Conservation (phyloP, 345 rosid species). For the Gossypioides kirkii region DNA sequence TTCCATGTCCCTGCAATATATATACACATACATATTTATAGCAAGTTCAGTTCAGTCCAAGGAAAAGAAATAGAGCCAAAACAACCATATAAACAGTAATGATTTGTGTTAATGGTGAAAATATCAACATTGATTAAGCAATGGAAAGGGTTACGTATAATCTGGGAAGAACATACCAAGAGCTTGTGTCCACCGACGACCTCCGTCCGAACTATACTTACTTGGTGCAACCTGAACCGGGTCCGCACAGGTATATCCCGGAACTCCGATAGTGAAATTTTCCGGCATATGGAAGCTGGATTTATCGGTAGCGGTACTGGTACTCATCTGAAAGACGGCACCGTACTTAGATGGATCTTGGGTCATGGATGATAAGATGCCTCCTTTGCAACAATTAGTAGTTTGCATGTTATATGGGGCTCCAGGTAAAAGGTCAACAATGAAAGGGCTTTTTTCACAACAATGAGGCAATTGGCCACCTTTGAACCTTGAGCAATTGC, state of each 20-base stretch:
- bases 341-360: conserved; percentile 45
- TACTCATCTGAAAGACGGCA: conserved; percentile 46
- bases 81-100: neutral
- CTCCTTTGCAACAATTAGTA: conserved; percentile 75
- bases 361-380: conserved; percentile 52
- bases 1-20: conserved; percentile 63
- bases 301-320: conserved; percentile 23
- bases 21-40: neutral
- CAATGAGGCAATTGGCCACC: conserved; percentile 54
- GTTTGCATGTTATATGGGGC: conserved; percentile 46
- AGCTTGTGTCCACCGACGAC: conserved; percentile 82
- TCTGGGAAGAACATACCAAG: conserved; percentile 32
- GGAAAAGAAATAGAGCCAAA: neutral
- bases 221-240: conserved; percentile 39
- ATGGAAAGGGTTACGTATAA: neutral
- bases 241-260: conserved; percentile 62
- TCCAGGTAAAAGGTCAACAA: conserved; percentile 74
- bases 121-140: neutral
- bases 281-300: conserved; percentile 39
- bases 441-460: conserved; percentile 53
- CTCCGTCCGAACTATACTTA: conserved; percentile 35
- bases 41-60: neutral
- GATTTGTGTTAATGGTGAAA: neutral
- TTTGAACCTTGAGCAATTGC: conserved; percentile 59
- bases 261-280: conserved; percentile 52